These are phyloP conservation scores for Clarireedia monteithiana DNA, from an alignment of 2,329 filamentous ascomycete genomes.

Conservation along the genomic window DNA sequence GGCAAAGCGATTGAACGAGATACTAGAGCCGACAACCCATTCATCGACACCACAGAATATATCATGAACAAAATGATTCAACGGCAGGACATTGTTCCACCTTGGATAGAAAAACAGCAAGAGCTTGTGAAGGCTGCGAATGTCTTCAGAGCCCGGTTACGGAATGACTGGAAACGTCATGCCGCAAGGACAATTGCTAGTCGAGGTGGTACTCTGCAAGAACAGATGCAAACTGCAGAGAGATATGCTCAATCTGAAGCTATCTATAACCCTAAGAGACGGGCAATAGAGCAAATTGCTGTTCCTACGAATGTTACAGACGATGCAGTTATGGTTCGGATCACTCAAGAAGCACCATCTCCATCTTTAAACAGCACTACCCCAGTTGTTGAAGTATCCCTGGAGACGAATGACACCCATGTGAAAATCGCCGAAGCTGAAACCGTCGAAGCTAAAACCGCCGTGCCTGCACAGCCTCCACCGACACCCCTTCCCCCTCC, in stretches of 20 bases:
- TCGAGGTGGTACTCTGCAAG: slow-evolving; percentile 64
- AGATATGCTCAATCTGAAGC: slow-evolving; percentile 70
- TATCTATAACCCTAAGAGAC: slow-evolving; percentile 49
- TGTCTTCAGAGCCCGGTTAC: slow-evolving; percentile 65
- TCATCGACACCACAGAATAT: slow-evolving; percentile 93
- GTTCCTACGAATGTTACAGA: slow-evolving; percentile 40
- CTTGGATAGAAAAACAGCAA: slow-evolving; percentile 99
- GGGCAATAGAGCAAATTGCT: slow-evolving; percentile 39
- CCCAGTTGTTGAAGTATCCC: slow-evolving; percentile 12
- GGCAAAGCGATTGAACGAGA: slow-evolving; percentile 79
- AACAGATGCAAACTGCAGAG: slow-evolving; percentile 64
- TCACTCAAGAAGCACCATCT: slow-evolving; percentile 31
- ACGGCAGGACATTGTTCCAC: slow-evolving; percentile 87
- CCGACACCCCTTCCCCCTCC: slow-evolving; percentile 39
- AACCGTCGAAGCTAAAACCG: slow-evolving; percentile 1
- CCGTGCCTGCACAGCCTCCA: slow-evolving; percentile 12
- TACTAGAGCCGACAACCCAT: slow-evolving; percentile 73
- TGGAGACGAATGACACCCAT: slow-evolving; percentile 14
- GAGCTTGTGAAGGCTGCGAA: slow-evolving; percentile 64
- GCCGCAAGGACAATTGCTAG: slow-evolving; percentile 72
- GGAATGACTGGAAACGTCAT: slow-evolving; percentile 79
- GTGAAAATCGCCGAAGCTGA: not conserved
- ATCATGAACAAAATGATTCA: slow-evolving; percentile 99
- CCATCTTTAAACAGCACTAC: slow-evolving; percentile 8
- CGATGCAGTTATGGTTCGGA: slow-evolving; percentile 41